phyloP scores from a whole-genome alignment of 495 filamentous ascomycete genomes.

The Aspergillus olivimuriae region DNA sequence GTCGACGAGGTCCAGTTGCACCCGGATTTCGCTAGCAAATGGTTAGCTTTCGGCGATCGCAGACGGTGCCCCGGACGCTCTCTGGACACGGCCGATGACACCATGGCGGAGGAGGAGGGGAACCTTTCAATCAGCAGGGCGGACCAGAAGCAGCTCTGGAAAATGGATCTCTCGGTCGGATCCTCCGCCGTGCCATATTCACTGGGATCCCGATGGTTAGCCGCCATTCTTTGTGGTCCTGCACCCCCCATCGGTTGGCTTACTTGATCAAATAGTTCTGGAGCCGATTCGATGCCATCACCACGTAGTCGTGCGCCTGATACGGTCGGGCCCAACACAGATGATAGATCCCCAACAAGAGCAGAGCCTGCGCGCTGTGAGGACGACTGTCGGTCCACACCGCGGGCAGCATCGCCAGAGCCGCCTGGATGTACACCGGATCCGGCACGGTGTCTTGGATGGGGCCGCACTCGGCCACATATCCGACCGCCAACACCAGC shows the following conservation, averaged over 20 bases:
- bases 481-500: constrained; percentile 1
- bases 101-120: no score
- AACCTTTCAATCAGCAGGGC: background rate
- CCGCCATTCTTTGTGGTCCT: no score
- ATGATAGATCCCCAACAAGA: constrained; percentile 3
- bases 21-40: background rate
- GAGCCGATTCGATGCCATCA: constrained; percentile 2
- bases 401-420: background rate
- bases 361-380: background rate
- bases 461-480: background rate
- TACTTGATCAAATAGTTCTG: constrained; percentile 4
- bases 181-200: background rate
- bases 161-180: background rate
- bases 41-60: background rate
- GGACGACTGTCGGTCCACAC: constrained; percentile 1
- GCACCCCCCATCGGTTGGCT: no score
- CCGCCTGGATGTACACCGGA: background rate
- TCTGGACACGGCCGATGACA: no score
- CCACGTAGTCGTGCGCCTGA: constrained; percentile 4
- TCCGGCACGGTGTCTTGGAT: no score
- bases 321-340: constrained; percentile 1
- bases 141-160: background rate
- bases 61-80: no score
- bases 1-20: background rate
- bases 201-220: no score